Base-by-base conservation (phyloP, 2,329 filamentous ascomycete species). In the Trichoderma oligosporum region DNA sequence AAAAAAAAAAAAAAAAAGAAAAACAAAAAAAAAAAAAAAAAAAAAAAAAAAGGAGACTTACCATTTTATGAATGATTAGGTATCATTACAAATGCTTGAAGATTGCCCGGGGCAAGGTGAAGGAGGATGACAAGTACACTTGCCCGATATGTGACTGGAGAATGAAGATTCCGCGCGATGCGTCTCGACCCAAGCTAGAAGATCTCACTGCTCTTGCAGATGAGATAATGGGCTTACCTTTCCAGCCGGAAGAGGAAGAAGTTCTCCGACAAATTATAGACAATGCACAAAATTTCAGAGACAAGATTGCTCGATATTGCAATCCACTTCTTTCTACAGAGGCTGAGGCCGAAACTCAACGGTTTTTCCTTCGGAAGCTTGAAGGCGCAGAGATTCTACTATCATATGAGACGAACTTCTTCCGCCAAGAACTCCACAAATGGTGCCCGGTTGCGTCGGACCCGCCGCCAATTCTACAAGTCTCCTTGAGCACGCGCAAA, bases 41-140 rank as follows among this genome's bases (percentile, higher is more conserved):
- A n/a, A n/a, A n/a, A n/a, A n/a, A n/a, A n/a, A 11, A 31, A 31
- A 11, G 5, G 27, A 31, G 11, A 31, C 27, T 33, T 7, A 27
- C 9, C 27, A 5, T 24, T 31, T 38, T 38, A 12, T 67, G 38
- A 18, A 35, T 8, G 24, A 12, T 7, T 60, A 92, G 88, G 89
- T 99, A 99, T 68, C 94, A 99, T 67, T 93, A 94, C 60, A 97
- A 97, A 72, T 99, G 94, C 67, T 79, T 99, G 35, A 99, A 99
- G 76, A 97, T 99, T 67, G 94, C 94, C 2, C 85, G 94, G 48
- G 94, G 94, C 52, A 99, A 97, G 70, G 90, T 99, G 66, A 97
- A 97, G 74, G 94, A 97, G 68, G 93, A 96, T 61, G 94, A 97
- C 69, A 96, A 96, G 71, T 99, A 97, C 70, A 97, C 93, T 1